Evolutionary conservation across 169 alveolate species (phyloP).

Genomic region (Sarcocystis neurona): DNA sequence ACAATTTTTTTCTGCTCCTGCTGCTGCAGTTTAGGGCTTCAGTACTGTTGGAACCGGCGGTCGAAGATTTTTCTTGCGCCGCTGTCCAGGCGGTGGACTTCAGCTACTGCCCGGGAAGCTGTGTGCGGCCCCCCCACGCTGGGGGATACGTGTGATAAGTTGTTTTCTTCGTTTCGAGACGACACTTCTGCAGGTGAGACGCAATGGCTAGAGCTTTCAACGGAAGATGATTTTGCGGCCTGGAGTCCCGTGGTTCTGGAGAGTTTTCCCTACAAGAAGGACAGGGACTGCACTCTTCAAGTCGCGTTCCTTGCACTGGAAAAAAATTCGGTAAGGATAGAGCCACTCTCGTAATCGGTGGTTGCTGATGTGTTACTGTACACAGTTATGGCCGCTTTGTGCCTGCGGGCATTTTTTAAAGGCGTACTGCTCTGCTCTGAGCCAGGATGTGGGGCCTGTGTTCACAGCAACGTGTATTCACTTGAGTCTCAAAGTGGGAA

Average conservation of each 20-base stretch:
- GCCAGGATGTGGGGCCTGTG: too few species aligned
- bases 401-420: too few species aligned
- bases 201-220: background rate
- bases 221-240: constrained; percentile 14
- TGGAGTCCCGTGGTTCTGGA: constrained; percentile 7
- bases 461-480: too few species aligned
- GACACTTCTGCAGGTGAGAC: background rate
- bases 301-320: background rate
- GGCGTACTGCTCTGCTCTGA: too few species aligned
- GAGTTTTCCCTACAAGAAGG: background rate
- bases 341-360: too few species aligned
- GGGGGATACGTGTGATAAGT: too few species aligned
- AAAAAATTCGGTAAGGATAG: too few species aligned
- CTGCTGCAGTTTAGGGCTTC: background rate
- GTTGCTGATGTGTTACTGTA: too few species aligned
- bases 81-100: background rate
- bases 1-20: too few species aligned
- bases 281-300: background rate
- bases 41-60: background rate
- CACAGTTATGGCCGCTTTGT: too few species aligned
- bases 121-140: background rate
- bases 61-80: background rate
- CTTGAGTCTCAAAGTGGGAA: too few species aligned
- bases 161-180: too few species aligned
- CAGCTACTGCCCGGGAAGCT: background rate